These are phyloP conservation scores for Crucibulum cyathiforme DNA, from an alignment of 1,284 basidiomycete species.

Conservation along the genomic window DNA sequence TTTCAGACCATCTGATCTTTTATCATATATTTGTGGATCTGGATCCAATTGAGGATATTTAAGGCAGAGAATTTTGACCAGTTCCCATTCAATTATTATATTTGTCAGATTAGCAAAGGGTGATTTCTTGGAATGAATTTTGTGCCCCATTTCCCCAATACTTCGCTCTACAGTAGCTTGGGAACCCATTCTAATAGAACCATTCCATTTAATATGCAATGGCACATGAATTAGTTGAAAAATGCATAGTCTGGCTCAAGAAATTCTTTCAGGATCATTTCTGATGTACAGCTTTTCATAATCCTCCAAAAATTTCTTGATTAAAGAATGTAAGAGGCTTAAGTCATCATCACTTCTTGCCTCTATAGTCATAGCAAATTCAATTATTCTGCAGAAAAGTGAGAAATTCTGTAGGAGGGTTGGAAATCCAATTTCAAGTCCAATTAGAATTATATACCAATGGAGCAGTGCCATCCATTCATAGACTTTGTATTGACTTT, in stretches of 20 bases:
- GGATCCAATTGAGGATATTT: conserved; percentile 6
- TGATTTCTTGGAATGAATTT: conserved; percentile 21
- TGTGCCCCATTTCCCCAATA: conserved; percentile 27
- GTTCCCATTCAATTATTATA: conserved; percentile 19
- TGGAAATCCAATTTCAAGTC: conserved; percentile 21
- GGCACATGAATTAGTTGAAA: conserved; percentile 36
- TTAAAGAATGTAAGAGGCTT: conserved; percentile 11
- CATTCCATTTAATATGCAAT: conserved; percentile 33
- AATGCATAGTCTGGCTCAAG: conserved; percentile 24
- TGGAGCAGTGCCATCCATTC: conserved; percentile 29
- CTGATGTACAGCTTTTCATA: conserved; percentile 31
- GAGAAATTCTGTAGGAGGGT: conserved; percentile 28
- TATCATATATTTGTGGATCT: not conserved
- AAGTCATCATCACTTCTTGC: conserved; percentile 12
- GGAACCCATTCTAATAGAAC: conserved; percentile 28
- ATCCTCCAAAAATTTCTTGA: conserved; percentile 22
- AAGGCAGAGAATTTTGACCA: conserved; percentile 12
- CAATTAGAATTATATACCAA: conserved; percentile 15
- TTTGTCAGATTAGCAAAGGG: conserved; percentile 23
- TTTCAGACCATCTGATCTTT: conserved; percentile 22
- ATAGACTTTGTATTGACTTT: conserved; percentile 35
- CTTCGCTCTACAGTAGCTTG: conserved; percentile 23
- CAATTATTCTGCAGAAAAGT: conserved; percentile 19
- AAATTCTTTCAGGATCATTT: conserved; percentile 23
- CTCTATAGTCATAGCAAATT: conserved; percentile 29